A percentile compares a stretch with the other conserved stretches of the same genome.
Conservation (phyloP, 2,329 filamentous ascomycete species). For the Macrophomina tecta region DNA sequence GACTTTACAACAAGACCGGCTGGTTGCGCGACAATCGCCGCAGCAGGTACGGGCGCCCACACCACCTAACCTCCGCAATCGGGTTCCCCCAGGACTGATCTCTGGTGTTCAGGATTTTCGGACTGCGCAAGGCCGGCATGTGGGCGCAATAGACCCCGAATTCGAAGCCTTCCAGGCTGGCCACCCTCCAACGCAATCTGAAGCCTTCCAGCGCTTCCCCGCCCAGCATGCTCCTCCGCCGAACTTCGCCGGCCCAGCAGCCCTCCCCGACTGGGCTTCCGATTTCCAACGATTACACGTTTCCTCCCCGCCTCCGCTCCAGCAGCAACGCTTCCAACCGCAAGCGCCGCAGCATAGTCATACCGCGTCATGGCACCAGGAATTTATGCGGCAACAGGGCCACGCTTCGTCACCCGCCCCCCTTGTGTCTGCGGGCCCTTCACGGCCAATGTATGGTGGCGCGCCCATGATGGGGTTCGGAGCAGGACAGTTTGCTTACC, state of each 20-base stretch:
- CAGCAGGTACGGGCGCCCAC: conserved; percentile 55
- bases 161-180: conserved; percentile 73
- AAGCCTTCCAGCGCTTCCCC: conserved; percentile 43
- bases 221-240: conserved; percentile 38
- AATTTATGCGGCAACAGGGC: conserved; percentile 58
- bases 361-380: conserved; percentile 63
- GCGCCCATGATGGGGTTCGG: conserved; percentile 31
- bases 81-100: neutral
- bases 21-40: conserved; percentile 60
- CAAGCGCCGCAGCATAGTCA: conserved; percentile 39
- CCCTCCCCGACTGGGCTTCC: conserved; percentile 52
- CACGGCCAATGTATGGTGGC: conserved; percentile 37
- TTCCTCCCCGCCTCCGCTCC: conserved; percentile 46
- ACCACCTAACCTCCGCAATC: neutral
- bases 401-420: conserved; percentile 37
- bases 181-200: conserved; percentile 44
- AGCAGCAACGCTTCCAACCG: conserved; percentile 55
- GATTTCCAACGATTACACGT: conserved; percentile 58
- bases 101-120: conserved; percentile 62
- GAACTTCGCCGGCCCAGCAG: conserved; percentile 35
- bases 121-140: conserved; percentile 59
- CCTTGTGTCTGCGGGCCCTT: conserved; percentile 34
- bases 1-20: conserved; percentile 74
- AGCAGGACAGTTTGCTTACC: conserved; percentile 22
- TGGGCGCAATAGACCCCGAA: conserved; percentile 66